Percentiles rank a stretch among this genome's conserved stretches.
phyloP scores from a whole-genome alignment of 306 rosid genomes.

The Boehmeria nivea region DNA sequence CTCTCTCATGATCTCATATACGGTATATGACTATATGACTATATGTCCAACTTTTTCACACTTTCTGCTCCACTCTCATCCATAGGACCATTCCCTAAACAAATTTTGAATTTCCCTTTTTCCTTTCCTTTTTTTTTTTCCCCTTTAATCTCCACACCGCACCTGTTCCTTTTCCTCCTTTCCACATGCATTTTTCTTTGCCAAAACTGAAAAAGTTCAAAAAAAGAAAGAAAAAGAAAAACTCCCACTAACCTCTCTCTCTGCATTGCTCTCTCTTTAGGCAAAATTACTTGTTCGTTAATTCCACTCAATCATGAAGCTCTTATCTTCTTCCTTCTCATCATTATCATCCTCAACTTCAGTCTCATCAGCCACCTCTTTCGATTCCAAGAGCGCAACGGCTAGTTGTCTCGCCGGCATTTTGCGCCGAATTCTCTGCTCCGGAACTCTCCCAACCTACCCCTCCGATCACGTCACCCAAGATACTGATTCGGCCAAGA shows the following conservation, averaged over 20 bases:
- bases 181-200: neutral
- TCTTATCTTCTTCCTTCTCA: slow-evolving; percentile 33
- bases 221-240: slow-evolving; percentile 19
- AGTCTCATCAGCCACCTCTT: slow-evolving; percentile 32
- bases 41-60: too few relatives aligned
- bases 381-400: slow-evolving; percentile 47
- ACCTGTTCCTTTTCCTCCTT: slow-evolving; percentile 16
- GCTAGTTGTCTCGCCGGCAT: slow-evolving; percentile 57
- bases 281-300: slow-evolving; percentile 4
- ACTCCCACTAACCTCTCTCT: slow-evolving; percentile 22
- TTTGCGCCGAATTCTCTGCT: slow-evolving; percentile 69
- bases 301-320: slow-evolving; percentile 38
- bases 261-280: slow-evolving; percentile 12
- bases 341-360: slow-evolving; percentile 41
- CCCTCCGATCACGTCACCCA: slow-evolving; percentile 48
- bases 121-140: slow-evolving; percentile 15
- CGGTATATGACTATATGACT: too few relatives aligned
- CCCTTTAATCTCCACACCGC: slow-evolving; percentile 9
- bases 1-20: neutral
- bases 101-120: slow-evolving; percentile 46
- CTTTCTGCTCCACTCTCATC: neutral
- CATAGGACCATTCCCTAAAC: neutral
- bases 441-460: slow-evolving; percentile 65
- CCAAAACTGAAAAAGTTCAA: slow-evolving; percentile 21
- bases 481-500: slow-evolving; percentile 24